Base-by-base conservation (phyloP, 257 asterid genomes). In the Solanum pinnatisectum region DNA sequence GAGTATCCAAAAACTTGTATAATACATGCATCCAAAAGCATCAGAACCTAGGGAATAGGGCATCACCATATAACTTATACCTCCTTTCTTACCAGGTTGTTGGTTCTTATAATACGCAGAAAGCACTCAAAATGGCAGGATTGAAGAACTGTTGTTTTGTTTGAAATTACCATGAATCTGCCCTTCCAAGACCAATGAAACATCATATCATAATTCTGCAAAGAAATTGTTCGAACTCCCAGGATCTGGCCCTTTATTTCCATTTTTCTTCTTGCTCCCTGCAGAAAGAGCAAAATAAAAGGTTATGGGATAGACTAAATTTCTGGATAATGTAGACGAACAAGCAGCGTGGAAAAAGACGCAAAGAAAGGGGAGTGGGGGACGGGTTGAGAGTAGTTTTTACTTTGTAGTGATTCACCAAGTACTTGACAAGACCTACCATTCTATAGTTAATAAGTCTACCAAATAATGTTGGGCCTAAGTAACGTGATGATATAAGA, bases 211-310 rank as follows among this genome's bases (percentile, higher is more conserved):
- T 60, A 96, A 72, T 84, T 94, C 99, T 25, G 97, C 96, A 86
- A 96, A 96, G 91, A 96, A 96, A 77, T 68, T 93, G 90, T 49
- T 91, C 76, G 96, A 86, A 86, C 83, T 90, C 89, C 91, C 79
- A 25, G 88, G 49, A 60, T 88, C 89, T 32, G 86, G 89, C 40
- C 95, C 91, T 89, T 92, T 92, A 88, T 85, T 89, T 27, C 83
- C 86, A 46, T 84, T 90, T 88, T 93, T 95, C 91, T 90, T 92
- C 92, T 95, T 95, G 71, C 93, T 91, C 89, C 96, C 99, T 96
- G 93, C 88, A 92, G 84, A 89, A 73, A 88, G 56, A 9, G 44
- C 84, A 88, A 82, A 88, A 27, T 65, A 72, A 23, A 12, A 16
- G 30, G 76, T 74, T 15, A 56, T 27, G 1, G 67, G 39, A 37